Evolutionary conservation across 352 stramenopile genomes (phyloP), one percentile per base, ranked within the genome.

Genomic region (Pythium oligandrum): DNA sequence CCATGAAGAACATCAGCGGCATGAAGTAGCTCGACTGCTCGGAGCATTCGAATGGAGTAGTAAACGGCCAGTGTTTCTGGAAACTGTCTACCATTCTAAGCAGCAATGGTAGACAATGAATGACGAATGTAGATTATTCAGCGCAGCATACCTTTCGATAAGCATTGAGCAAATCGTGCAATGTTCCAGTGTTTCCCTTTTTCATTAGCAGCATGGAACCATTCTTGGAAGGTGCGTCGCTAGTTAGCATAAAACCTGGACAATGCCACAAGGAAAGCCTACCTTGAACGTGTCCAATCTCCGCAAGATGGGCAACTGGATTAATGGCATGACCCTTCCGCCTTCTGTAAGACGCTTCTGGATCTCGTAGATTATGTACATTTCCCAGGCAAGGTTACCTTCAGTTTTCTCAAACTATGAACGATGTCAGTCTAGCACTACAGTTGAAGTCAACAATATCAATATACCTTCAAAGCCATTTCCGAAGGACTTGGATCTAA

Each of bases 1-100:
- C 85, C 85, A 40, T 95, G 85, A 4, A 95, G 64, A 57, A 95
- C 58, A 0, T 80, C 63, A 5, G 70, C 70, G 6, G 46, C 35
- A 44, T 95, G 85, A 36, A 95, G 63, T 11, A 79, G 34, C 42
- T 91, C 78, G 37, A 93, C 62, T 9, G 71, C 72, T n/a, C 61
- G 64, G 6, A 95, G 54, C 85, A 95, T 95, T 56, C 72, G 78
- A 49, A 91, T 88, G 32, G 75, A 59, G 44, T 94, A 95, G 53
- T 90, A 83, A 32, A 93, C 62, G 11, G 63, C 73, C 6, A 95
- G 43, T 9, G 69, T 66, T 67, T 95, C 85, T 6, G 83, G 82
- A 61, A 93, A 90, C 7, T 39, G 8, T 49, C 65, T 70, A 10
- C 79, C 69, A 0, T 64, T 39, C 82, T 92, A 32, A 11, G 32